These are phyloP conservation scores for Plasmodium fragile DNA, from an alignment of 169 alveolate species.

Conservation along the genomic window DNA sequence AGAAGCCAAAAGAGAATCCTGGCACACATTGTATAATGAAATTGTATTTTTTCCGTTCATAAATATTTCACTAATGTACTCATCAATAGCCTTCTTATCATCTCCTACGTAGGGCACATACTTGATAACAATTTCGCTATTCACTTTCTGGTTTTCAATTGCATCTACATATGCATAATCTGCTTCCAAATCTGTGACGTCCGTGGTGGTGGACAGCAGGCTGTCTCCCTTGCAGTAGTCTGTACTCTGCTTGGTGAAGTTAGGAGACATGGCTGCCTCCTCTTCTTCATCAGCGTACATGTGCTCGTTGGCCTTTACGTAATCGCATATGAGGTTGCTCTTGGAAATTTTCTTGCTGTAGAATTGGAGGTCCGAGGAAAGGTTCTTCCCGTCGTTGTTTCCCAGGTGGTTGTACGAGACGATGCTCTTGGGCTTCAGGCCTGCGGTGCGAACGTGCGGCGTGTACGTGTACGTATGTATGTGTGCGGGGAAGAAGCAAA, in stretches of 20 bases:
- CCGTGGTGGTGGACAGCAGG: background rate
- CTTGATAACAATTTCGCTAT: constrained; percentile 88
- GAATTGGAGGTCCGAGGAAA: constrained; percentile 89
- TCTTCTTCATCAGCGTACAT: constrained; percentile 82
- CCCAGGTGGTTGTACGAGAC: constrained; percentile 94
- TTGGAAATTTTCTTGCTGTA: constrained; percentile 91
- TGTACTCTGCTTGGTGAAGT: constrained; percentile 73
- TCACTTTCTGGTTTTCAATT: constrained; percentile 64
- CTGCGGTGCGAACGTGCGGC: constrained; percentile 86
- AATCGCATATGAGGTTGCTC: constrained; percentile 91
- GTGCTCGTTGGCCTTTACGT: constrained; percentile 87
- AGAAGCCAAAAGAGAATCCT: constrained; percentile 93
- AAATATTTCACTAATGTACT: constrained; percentile 91
- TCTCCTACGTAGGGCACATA: constrained; percentile 94
- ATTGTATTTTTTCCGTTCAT: constrained; percentile 91
- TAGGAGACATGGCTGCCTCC: background rate
- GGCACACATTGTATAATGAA: constrained; percentile 91
- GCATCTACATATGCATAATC: constrained; percentile 21
- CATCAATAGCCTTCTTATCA: constrained; percentile 93
- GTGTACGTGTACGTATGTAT: too few relatives aligned
- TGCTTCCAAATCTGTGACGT: constrained; percentile 13
- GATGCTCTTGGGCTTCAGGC: constrained; percentile 90
- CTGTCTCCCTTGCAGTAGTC: constrained; percentile 85
- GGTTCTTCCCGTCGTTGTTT: constrained; percentile 93
- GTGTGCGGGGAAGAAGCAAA: too few relatives aligned